Evolutionary conservation across 2,329 filamentous ascomycete species (phyloP), one percentile per base, ranked within the genome.

Genomic region (Zasmidium cellare): DNA sequence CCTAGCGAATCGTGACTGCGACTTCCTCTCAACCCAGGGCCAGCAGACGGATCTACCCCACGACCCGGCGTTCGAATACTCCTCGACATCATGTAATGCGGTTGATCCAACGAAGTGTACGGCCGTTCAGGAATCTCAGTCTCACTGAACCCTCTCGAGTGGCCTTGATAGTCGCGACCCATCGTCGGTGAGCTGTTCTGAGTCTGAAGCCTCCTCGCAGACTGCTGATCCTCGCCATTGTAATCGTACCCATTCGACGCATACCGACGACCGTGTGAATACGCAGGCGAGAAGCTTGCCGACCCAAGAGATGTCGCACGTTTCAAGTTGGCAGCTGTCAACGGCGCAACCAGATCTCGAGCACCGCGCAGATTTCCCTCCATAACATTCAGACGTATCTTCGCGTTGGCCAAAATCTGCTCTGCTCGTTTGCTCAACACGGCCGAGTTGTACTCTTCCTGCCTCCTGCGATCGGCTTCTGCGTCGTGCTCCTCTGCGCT

Each of bases 361-460:
- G 91, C 92, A 60, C 91, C 87, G 57, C 83, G 87, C 19, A 97
- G 80, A 67, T 97, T 97, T 38, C 89, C 91, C 75, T 97, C 93
- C 92, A 97, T 96, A 28, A 90, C 91, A 71, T 90, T 94, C 60
- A 97, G 80, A 66, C 92, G 84, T 72, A 87, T 88, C 77, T 97
- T 97, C 28, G 93, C 93, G 75, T 96, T 96, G 56, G 92, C 91
- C 55, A 97, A 81, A 70, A 97, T 97, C 69, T 92, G 82, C 72
- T 97, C 92, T 1, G 92, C 92, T 67, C 91, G 85, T 65, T 88
- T 87, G 72, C 91, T 93, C 62, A 96, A 77, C 22, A 90, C 86
- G 16, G 83, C 86, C 50, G 89, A 90, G 2, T 90, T 90, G 67
- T 88, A 85, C 56, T 86, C 84, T 2, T 82, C 77, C 25, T 76